Percentiles rank a stretch among this genome's conserved stretches.
Conservation (phyloP, 1,284 basidiomycete species). For the Cystobasidium pallidum region DNA sequence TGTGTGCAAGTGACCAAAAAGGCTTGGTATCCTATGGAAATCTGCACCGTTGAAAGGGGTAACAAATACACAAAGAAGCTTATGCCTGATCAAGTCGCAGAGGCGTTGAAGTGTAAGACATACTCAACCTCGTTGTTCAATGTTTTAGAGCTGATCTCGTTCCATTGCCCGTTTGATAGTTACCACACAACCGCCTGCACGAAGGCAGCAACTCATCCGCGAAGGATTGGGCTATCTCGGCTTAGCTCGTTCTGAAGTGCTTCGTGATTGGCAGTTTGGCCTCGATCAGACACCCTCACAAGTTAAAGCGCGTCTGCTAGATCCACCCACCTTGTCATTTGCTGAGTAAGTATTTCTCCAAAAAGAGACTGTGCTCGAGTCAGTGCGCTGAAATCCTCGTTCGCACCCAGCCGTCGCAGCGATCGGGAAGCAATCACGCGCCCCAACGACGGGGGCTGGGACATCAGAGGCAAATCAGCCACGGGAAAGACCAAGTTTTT, state of each 20-base stretch:
- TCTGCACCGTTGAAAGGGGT: slow-evolving; percentile 46
- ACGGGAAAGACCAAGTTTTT: slow-evolving; percentile 27
- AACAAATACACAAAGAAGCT: slow-evolving; percentile 48
- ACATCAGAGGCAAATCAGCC: slow-evolving; percentile 29
- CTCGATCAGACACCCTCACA: slow-evolving; percentile 37
- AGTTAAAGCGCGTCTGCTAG: slow-evolving; percentile 42
- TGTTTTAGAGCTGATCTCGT: background rate
- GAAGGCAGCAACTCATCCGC: slow-evolving; percentile 25
- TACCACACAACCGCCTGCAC: slow-evolving; percentile 37
- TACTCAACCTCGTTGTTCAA: background rate
- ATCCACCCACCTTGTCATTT: slow-evolving; percentile 31
- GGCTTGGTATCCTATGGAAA: slow-evolving; percentile 50
- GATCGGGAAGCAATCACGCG: slow-evolving; percentile 12
- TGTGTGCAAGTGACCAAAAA: slow-evolving; percentile 48
- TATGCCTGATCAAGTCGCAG: slow-evolving; percentile 47
- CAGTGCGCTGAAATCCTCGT: no score
- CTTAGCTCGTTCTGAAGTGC: slow-evolving; percentile 17
- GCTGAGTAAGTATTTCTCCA: slow-evolving; percentile 36
- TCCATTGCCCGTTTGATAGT: slow-evolving; percentile 12
- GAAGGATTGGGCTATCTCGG: slow-evolving; percentile 39
- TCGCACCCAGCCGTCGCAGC: background rate
- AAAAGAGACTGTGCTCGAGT: no score
- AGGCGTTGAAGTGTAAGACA: slow-evolving; percentile 46
- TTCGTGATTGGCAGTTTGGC: slow-evolving; percentile 35
- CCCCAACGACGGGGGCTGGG: slow-evolving; percentile 33